Percentiles rank a stretch among this genome's conserved stretches.
phyloP scores from a whole-genome alignment of 768 basidiomycete species.

The Cyclocybe aegerita region DNA sequence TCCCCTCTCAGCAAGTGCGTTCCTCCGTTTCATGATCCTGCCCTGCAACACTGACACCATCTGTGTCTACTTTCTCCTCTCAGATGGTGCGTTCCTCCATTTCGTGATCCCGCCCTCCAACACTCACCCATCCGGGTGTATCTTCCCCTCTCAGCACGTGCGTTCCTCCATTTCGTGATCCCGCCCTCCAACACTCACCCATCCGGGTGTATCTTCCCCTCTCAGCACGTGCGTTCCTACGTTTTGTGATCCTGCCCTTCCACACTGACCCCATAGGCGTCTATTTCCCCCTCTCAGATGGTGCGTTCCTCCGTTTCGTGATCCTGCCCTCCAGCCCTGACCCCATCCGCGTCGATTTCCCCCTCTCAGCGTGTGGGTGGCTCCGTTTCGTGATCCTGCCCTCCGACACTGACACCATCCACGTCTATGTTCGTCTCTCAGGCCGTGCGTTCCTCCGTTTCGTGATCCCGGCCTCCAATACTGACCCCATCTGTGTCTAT shows the following conservation, averaged over 20 bases:
- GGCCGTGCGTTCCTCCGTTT: neutral
- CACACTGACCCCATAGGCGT: neutral
- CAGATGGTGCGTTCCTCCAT: neutral
- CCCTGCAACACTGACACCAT: neutral
- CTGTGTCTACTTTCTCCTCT: neutral
- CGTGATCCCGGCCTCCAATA: neutral
- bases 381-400: neutral
- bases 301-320: neutral
- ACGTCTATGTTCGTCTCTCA: neutral
- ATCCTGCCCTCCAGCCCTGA: neutral
- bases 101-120: neutral
- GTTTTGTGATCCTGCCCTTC: neutral
- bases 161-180: neutral
- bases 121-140: neutral
- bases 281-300: neutral
- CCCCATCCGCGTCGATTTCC: neutral
- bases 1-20: neutral
- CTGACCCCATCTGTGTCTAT: neutral
- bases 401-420: neutral
- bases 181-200: neutral
- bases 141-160: neutral
- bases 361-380: neutral
- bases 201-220: neutral
- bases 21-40: neutral
- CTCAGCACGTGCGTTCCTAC: neutral